A percentile compares a stretch with the other conserved stretches of the same genome.
Evolutionary conservation across 2,329 filamentous ascomycete species (phyloP).

Genomic region (Sporothrix pallida): DNA sequence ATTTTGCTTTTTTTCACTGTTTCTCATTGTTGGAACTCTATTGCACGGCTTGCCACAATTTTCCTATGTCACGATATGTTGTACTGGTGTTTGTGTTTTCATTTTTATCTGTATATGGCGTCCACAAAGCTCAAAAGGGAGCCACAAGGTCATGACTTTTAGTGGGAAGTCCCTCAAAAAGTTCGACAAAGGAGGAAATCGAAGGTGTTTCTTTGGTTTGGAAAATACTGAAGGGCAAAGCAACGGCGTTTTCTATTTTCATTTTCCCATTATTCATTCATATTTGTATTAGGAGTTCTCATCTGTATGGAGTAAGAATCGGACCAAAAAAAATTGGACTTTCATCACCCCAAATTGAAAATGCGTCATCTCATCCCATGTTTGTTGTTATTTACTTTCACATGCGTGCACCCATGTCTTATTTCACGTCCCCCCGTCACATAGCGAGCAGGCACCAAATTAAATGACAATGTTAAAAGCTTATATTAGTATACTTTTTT

Average conservation of each 20-base stretch:
- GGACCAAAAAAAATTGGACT: conserved; percentile 8
- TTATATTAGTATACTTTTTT: not conserved
- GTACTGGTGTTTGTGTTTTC: conserved; percentile 6
- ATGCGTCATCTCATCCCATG: not conserved
- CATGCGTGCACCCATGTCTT: not conserved
- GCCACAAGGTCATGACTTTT: not conserved
- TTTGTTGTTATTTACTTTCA: not conserved
- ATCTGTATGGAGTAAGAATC: conserved; percentile 21
- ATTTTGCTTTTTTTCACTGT: not conserved
- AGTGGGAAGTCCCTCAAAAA: not conserved
- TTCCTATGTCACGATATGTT: conserved; percentile 26
- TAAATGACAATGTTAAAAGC: not conserved
- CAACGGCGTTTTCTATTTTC: conserved; percentile 27
- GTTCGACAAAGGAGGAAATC: not conserved
- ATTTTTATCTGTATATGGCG: conserved; percentile 11
- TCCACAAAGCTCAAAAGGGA: conserved; percentile 12
- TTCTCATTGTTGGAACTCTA: not conserved
- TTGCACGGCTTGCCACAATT: not conserved
- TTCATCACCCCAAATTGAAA: not conserved
- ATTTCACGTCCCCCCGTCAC: not conserved
- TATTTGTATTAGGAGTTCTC: conserved; percentile 6
- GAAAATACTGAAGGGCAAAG: not conserved
- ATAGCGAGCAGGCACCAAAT: not conserved
- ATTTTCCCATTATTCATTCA: not conserved
- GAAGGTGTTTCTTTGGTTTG: not conserved